A percentile compares a stretch with the other conserved stretches of the same genome.
Evolutionary conservation across 352 stramenopile species (phyloP).

Genomic region (Globisporangium parvum): DNA sequence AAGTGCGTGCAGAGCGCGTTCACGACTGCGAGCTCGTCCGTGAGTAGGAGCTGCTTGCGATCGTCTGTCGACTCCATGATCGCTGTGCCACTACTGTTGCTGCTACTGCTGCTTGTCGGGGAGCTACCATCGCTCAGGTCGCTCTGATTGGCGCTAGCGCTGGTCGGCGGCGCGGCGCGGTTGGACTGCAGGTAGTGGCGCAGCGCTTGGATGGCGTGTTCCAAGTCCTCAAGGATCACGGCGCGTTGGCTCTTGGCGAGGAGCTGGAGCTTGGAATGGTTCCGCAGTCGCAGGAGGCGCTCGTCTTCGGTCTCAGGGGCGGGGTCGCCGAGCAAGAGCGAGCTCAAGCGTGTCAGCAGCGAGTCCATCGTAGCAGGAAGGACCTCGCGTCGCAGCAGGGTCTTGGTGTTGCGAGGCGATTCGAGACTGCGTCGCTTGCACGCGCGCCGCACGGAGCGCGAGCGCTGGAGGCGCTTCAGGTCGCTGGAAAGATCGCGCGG

Average conservation of each 20-base stretch:
- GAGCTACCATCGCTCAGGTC: constrained; percentile 14
- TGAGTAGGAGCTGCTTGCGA: constrained; percentile 55
- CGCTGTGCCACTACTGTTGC: constrained; percentile 14
- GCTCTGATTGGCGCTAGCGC: background rate
- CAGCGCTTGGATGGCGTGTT: constrained; percentile 53
- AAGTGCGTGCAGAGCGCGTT: constrained; percentile 68
- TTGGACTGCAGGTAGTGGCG: constrained; percentile 47
- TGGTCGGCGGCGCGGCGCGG: background rate
- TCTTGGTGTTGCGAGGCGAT: background rate
- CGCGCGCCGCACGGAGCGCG: background rate
- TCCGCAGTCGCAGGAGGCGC: constrained; percentile 32
- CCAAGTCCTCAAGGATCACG: constrained; percentile 77
- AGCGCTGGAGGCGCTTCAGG: background rate
- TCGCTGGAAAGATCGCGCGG: constrained; percentile 11
- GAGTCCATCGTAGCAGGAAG: constrained; percentile 31
- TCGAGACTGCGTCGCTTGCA: background rate
- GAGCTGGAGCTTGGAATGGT: constrained; percentile 51
- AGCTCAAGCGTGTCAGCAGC: constrained; percentile 47
- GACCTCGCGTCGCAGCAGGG: background rate
- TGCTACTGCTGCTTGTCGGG: constrained; percentile 12
- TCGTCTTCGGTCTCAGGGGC: constrained; percentile 55
- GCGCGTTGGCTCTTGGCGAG: constrained; percentile 70
- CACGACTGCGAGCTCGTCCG: constrained; percentile 61
- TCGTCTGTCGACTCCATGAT: constrained; percentile 80
- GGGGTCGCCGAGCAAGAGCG: constrained; percentile 36